Percentiles rank a stretch among this genome's conserved stretches.
Evolutionary conservation across 2,329 filamentous ascomycete species (phyloP).

Genomic region (Aspergillus piperis): DNA sequence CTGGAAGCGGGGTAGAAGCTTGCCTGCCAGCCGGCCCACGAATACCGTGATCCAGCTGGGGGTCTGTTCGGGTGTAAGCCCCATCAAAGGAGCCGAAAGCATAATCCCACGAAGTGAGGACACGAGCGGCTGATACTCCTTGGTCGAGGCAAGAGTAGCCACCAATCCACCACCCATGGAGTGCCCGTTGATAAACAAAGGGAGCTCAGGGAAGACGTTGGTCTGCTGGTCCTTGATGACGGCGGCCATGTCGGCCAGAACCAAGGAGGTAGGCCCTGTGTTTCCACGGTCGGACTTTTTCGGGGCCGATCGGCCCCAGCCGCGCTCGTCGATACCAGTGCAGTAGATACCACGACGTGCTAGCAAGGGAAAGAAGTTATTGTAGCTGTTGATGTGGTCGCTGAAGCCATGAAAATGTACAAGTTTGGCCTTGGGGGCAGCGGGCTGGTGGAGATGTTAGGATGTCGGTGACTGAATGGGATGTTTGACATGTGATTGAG

Average conservation of each 20-base stretch:
- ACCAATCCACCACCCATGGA: slow-evolving; percentile 10
- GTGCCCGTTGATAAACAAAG: slow-evolving; percentile 5
- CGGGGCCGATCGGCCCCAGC: slow-evolving; percentile 12
- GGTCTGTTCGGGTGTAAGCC: slow-evolving; percentile 4
- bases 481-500: neutral
- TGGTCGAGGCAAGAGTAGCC: slow-evolving; percentile 8
- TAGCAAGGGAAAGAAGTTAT: slow-evolving; percentile 7
- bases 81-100: slow-evolving; percentile 8
- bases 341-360: slow-evolving; percentile 8
- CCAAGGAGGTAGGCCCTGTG: slow-evolving; percentile 9
- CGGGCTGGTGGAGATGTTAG: neutral
- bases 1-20: slow-evolving; percentile 9
- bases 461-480: neutral
- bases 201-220: neutral
- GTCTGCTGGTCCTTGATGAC: slow-evolving; percentile 3
- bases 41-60: slow-evolving; percentile 3
- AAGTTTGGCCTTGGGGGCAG: slow-evolving; percentile 4
- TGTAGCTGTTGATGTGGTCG: slow-evolving; percentile 14
- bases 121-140: slow-evolving; percentile 4
- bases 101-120: slow-evolving; percentile 3
- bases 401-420: slow-evolving; percentile 16
- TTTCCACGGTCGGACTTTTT: slow-evolving; percentile 11
- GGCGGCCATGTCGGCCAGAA: slow-evolving; percentile 9
- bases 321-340: slow-evolving; percentile 12
- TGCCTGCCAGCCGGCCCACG: slow-evolving; percentile 3